Conservation (phyloP, 192 early-diverging fungal genomes). For the Kappamyces sp. region DNA sequence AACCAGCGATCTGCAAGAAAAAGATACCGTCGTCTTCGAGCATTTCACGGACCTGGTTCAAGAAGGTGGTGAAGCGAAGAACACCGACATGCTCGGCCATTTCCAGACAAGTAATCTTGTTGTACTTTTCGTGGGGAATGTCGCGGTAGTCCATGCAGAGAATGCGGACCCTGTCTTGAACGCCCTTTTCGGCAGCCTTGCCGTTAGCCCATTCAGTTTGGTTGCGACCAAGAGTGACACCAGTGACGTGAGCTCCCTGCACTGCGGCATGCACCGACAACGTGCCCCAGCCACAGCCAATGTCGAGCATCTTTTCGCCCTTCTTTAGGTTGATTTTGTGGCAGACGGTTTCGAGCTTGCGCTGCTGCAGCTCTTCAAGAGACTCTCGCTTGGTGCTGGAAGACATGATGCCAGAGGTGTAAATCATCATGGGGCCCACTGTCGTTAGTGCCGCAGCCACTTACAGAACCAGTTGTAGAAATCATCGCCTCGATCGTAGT, state of each 20-base stretch:
- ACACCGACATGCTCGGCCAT: conserved; percentile 99
- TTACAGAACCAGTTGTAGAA: conserved; percentile 86
- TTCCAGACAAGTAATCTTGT: conserved; percentile 97
- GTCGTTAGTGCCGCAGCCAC: conserved; percentile 20
- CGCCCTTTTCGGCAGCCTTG: conserved; percentile 75
- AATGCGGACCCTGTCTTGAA: conserved; percentile 69
- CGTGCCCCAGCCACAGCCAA: conserved; percentile 98
- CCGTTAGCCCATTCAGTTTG: conserved; percentile 85
- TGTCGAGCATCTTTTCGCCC: conserved; percentile 89
- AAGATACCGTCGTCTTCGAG: conserved; percentile 97
- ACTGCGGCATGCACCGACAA: conserved; percentile 83
- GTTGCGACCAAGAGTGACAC: conserved; percentile 88
- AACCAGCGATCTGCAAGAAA: conserved; percentile 96
- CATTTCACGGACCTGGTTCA: conserved; percentile 87
- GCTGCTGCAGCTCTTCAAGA: conserved; percentile 90
- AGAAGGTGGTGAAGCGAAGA: conserved; percentile 78
- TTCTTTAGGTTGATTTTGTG: conserved; percentile 76
- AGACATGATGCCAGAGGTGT: conserved; percentile 90
- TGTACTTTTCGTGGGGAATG: conserved; percentile 84
- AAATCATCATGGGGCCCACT: conserved; percentile 90
- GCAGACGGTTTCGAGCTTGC: conserved; percentile 89
- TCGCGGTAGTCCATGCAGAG: conserved; percentile 98
- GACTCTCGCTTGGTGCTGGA: conserved; percentile 69
- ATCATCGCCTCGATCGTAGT: conserved; percentile 98
- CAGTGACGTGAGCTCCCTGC: conserved; percentile 82